Percentiles rank a stretch among this genome's conserved stretches.
phyloP scores from a whole-genome alignment of 163 green algal genomes.

The Prototheca stagnorum region DNA sequence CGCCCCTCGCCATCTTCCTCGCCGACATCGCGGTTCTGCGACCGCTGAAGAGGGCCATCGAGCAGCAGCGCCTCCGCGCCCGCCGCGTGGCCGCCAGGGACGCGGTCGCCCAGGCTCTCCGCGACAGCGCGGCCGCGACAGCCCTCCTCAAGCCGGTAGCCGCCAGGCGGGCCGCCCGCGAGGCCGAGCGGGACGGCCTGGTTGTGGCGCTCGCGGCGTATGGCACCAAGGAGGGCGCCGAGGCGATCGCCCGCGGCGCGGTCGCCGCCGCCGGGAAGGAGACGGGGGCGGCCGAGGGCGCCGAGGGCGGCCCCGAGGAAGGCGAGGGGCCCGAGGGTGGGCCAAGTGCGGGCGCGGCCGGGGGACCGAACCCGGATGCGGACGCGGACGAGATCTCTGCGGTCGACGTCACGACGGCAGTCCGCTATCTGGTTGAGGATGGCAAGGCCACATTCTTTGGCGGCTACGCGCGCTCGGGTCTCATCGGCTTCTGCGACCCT shows the following conservation, averaged over 20 bases:
- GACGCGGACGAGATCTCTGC: too few relatives aligned
- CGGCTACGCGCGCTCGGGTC: constrained; percentile 42
- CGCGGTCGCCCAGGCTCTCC: neutral
- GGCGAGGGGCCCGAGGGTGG: too few relatives aligned
- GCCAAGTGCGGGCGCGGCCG: too few relatives aligned
- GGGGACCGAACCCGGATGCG: too few relatives aligned
- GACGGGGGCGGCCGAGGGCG: constrained; percentile 1
- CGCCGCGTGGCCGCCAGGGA: neutral
- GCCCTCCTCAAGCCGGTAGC: constrained; percentile 18
- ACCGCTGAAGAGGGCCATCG: constrained; percentile 21
- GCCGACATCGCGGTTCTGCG: constrained; percentile 20
- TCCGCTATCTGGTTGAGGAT: constrained; percentile 47
- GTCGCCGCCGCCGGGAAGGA: constrained; percentile 1
- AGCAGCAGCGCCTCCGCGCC: too few relatives aligned
- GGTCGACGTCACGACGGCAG: constrained; percentile 42
- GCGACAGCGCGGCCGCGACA: neutral
- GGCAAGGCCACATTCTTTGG: constrained; percentile 20
- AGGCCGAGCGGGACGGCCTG: constrained; percentile 25
- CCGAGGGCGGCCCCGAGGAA: constrained; percentile 7
- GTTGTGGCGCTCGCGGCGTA: constrained; percentile 39
- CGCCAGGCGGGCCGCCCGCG: neutral
- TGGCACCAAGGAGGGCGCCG: constrained; percentile 13
- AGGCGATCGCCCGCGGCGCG: too few relatives aligned
- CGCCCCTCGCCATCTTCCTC: constrained; percentile 26
- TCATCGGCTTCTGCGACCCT: constrained; percentile 64